Base-by-base conservation (phyloP, 2,329 filamentous ascomycete genomes). In the Phyllosticta citriasiana region DNA sequence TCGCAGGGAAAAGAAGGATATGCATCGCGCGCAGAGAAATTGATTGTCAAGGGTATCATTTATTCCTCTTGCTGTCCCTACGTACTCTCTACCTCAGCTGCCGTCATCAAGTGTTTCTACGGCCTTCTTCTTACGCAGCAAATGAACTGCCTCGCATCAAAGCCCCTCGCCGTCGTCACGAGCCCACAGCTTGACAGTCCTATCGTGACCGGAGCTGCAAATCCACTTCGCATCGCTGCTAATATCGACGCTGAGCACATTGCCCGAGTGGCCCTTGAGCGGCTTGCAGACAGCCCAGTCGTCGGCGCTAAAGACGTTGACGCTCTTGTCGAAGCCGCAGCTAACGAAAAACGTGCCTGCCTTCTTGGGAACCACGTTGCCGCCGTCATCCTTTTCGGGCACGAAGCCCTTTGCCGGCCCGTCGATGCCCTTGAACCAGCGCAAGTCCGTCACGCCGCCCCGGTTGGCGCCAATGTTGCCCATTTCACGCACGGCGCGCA, bases 141-240 rank as follows among this genome's bases (percentile, higher is more conserved):
- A 22, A 22, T 47, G 3, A 6, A 4, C 40, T n/a, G 16, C 6
- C 14, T 47, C 14, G 12, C 27, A 35, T 60, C 26, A 60, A 25
- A 71, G 67, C 8, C 71, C 70, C 64, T 86, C 80, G 61, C 82
- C 82, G 70, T 91, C 89, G 66, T 96, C 93, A 65, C 91, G 84
- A 4, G 90, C 90, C 94, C 94, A 99, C 2, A 99, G 79, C 79
- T 99, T 99, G 57, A 97, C 89, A 1, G 93, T 97, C 59, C 92
- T 84, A 74, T 99, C 94, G 71, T 96, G 90, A 2, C 94, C 92
- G 66, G 91, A 91, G 72, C 91, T 97, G 25, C 93, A 89, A 73
- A 99, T 96, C 90, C 91, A 99, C 70, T 82, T 88, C 8, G 87
- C 89, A 74, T 97, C 90, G 65, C 82, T 81, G 69, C 88, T 95